Base-by-base conservation (phyloP, 306 rosid genomes). In the Glycine tomentella region DNA sequence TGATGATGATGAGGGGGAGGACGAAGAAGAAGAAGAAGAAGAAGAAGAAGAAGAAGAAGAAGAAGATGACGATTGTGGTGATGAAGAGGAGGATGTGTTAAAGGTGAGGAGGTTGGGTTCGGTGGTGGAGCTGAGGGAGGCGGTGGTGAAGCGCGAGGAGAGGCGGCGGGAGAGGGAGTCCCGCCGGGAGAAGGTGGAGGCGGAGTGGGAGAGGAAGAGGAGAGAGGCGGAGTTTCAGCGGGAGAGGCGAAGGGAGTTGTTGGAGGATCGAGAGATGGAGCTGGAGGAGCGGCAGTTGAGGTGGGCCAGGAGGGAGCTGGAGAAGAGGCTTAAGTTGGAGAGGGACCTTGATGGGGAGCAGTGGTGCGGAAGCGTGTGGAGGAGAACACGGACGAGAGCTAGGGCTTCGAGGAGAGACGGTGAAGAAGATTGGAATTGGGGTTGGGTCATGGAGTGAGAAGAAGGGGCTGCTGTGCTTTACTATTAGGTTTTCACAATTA, bases 141-240 rank as follows among this genome's bases (percentile, higher is more conserved):
- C 80, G 76, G 77, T 92, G 83, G 80, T 82, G 87, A 91, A 87
- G 91, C 88, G 93, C 75, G 97, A 93, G 69, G 95, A 92, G 81
- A 78, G 86, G 84, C 87, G 90, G 82, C 91, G 92, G 79, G 98
- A 92, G 48, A 87, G 92, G 85, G 90, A 86, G 82, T 88, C 79
- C 68, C 81, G 76, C 72, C 80, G 79, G 72, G 97, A 91, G 84
- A 94, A 84, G 70, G 75, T 13, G 34, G 91, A 84, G 77, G 78
- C 42, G 48, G 89, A 82, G 55, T 81, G 84, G 69, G 88, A 86
- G 75, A 82, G 78, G 16, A 89, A 79, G 78, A 84, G 87, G 83
- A 87, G 70, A 72, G 94, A 90, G 33, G 71, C 25, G 83, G 64
- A n/a, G n/a, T n/a, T n/a, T n/a, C n/a, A n/a, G n/a, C n/a, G n/a